Evolutionary conservation across 371 early-diverging fungal species (phyloP), one percentile per base, ranked within the genome.

Genomic region (Actinomortierella ambigua): DNA sequence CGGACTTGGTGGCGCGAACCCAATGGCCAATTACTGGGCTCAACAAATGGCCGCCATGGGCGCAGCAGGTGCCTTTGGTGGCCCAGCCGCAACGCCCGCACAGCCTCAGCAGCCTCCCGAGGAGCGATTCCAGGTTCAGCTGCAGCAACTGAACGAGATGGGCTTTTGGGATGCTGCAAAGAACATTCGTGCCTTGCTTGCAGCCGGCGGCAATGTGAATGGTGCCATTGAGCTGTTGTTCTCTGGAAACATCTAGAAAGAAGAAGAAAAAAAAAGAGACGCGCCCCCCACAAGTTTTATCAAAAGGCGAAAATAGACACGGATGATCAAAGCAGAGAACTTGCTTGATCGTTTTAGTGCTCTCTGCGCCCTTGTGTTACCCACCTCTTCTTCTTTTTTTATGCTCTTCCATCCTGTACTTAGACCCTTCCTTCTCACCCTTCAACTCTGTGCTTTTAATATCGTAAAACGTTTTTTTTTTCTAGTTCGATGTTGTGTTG

Each of bases 111-210:
- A 83, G 58, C 90, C 96, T 42, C 93, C 94, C 24, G 98, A 96
- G 79, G 95, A 94, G 69, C 86, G 95, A 23, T 98, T 87, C 79
- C 88, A 90, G 66, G 87, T 85, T 20, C 96, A 98, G 77, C 83
- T 98, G 52, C 86, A 88, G 71, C 97, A 97, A 78, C 79, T 98
- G 59, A 91, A 88, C 65, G 99, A 98, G 46, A 98, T 98, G 99
- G 99, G 99, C 6, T 95, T 98, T 76, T 92, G 85, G 81, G 92
- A 95, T 76, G 89, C 93, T 14, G 78, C 85, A 7, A 90, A 92
- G 78, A 98, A 98, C 68, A 90, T 98, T 52, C 83, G 94, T 26
- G 98, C 95, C 1, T 81, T 98, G 75, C 79, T 85, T 22, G 81
- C 88, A 26, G 88, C 96, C 7, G 88, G 90, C 6, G 99, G 99